Conservation (phyloP, 2,329 filamentous ascomycete species). For the Aspergillus brasiliensis region DNA sequence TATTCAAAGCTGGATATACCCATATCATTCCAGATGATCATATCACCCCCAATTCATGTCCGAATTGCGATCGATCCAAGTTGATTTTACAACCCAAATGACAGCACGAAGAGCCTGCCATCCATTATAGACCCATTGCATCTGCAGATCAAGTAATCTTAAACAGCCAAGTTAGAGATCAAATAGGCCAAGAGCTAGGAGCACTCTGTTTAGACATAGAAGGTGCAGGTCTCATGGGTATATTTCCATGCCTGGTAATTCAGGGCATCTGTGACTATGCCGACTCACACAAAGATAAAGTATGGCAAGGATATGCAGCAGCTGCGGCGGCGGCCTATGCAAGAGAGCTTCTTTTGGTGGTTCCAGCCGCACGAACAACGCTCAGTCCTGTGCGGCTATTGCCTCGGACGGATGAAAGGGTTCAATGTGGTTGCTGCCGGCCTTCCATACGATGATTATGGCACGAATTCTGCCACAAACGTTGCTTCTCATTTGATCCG, state of each 20-base stretch:
- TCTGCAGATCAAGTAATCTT: background rate
- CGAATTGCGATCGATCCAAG: too few species aligned
- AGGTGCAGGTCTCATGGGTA: constrained; percentile 12
- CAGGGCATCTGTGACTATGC: constrained; percentile 23
- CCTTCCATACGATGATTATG: too few species aligned
- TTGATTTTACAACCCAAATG: too few species aligned
- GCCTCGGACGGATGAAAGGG: too few species aligned
- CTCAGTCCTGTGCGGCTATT: too few species aligned
- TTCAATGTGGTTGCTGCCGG: too few species aligned
- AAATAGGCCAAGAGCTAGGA: background rate
- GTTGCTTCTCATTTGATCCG: too few species aligned
- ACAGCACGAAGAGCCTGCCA: background rate
- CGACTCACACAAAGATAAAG: constrained; percentile 13
- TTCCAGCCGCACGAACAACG: too few species aligned
- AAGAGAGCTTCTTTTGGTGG: background rate
- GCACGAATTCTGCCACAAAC: too few species aligned
- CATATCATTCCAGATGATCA: too few species aligned
- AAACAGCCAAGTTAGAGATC: background rate
- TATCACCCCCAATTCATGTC: too few species aligned
- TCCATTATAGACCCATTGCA: background rate
- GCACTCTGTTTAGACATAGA: constrained; percentile 15
- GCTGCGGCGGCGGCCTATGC: constrained; percentile 13
- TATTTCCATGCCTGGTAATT: constrained; percentile 17
- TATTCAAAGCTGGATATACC: too few species aligned
- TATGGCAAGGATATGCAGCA: constrained; percentile 5